These are phyloP conservation scores for Tetrapisispora pingtungensis DNA, from an alignment of 805 yeast genomes.

Conservation along the genomic window DNA sequence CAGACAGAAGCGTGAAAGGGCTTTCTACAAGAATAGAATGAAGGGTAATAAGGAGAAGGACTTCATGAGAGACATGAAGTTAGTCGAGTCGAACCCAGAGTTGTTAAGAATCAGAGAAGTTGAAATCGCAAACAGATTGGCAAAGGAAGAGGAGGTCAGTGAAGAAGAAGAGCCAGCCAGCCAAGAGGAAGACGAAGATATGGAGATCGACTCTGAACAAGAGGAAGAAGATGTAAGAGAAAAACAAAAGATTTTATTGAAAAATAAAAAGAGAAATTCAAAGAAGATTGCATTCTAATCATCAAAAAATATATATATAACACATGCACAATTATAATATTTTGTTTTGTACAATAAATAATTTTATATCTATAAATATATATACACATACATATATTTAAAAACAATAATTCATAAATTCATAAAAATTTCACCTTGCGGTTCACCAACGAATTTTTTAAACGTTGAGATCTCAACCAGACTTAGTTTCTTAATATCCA, in stretches of 20 bases:
- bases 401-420: background rate
- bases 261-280: constrained; percentile 36
- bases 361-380: too few species aligned
- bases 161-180: constrained; percentile 37
- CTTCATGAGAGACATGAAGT: constrained; percentile 74
- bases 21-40: constrained; percentile 99
- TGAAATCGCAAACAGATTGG: constrained; percentile 68
- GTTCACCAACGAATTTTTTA: background rate
- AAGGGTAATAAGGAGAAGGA: constrained; percentile 88
- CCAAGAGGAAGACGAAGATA: constrained; percentile 39
- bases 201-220: constrained; percentile 41
- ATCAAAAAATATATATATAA: too few species aligned
- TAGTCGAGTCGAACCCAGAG: constrained; percentile 83
- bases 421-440: constrained; percentile 3
- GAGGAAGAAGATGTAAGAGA: constrained; percentile 39
- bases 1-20: constrained; percentile 91
- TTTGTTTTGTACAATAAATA: too few species aligned
- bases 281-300: constrained; percentile 33
- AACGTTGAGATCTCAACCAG: background rate
- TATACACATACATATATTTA: too few species aligned
- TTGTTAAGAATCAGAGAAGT: constrained; percentile 88
- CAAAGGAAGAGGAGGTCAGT: constrained; percentile 50
- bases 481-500: constrained; percentile 5
- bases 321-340: too few species aligned
- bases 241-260: constrained; percentile 52